Base-by-base conservation (phyloP, 345 rosid species). In the Adansonia digitata region DNA sequence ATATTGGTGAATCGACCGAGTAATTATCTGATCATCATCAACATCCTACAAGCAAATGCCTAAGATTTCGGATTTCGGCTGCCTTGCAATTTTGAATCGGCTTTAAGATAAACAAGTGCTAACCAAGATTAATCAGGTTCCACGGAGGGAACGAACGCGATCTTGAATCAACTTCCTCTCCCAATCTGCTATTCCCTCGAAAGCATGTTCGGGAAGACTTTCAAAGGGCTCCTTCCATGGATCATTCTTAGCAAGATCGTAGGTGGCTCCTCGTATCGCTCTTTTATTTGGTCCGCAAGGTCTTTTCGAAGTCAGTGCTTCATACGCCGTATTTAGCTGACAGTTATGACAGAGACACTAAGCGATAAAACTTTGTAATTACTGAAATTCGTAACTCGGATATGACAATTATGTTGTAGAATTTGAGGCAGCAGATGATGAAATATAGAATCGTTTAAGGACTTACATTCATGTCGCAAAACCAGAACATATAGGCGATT, bases 401-500 rank as follows among this genome's bases (percentile, higher is more conserved):
- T 53, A 53, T 53, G 62, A 39, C 14, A 22, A 7, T 13, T 29
- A 42, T 43, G n/a, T 2, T n/a, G 22, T 7, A 24, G 62, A 67
- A 73, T 35, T 49, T 22, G 42, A 51, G 34, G 48, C 40, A 63
- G 67, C 8, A 48, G 18, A 72, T 59, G 31, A 14, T 53, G 56
- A 45, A 52, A n/a, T 26, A 57, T 45, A 35, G 43, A 74, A 13
- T 45, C 14, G 60, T 77, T n/a, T 53, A 4, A 11, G 72, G 40
- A 82, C 93, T 83, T 74, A 90, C 98, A 49, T 85, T 87, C 93
- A 90, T 84, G 82, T 65, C 63, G 22, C 90, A 79, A 78, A 94
- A 92, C 98, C 97, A 94, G 84, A 82, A 92, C 89, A 92, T 84
- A 81, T 94, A 94, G 48, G 98, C 87, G 55, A 92, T 89, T 0